Conservation (phyloP, 2,329 filamentous ascomycete species). For the Lachnellula willkommii region DNA sequence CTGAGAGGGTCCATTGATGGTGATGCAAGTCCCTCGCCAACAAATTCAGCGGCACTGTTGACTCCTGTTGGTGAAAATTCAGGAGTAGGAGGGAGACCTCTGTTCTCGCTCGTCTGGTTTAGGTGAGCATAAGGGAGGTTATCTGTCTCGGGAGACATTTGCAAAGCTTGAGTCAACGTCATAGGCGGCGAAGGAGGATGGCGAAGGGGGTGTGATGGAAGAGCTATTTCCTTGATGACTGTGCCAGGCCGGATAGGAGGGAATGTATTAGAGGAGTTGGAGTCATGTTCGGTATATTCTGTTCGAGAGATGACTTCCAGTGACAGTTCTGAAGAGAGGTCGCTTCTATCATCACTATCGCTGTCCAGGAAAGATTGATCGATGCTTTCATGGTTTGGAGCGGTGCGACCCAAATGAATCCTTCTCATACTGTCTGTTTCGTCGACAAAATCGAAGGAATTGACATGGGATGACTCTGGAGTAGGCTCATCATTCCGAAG, state of each 20-base stretch:
- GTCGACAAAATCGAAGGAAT: conserved; percentile 50
- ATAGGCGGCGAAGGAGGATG: conserved; percentile 42
- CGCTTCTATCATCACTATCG: conserved; percentile 39
- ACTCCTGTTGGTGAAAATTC: conserved; percentile 27
- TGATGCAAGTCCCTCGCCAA: conserved; percentile 15
- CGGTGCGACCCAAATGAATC: conserved; percentile 17
- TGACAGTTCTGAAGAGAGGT: conserved; percentile 60
- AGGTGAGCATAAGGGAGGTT: conserved; percentile 36
- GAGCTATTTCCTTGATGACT: conserved; percentile 22
- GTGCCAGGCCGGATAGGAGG: conserved; percentile 29
- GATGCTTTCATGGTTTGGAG: conserved; percentile 17
- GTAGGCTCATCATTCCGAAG: conserved; percentile 21
- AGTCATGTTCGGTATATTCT: conserved; percentile 27
- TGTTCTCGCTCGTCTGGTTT: conserved; percentile 7
- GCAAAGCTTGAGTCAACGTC: conserved; percentile 44
- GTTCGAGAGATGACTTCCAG: conserved; percentile 39
- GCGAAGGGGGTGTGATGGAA: conserved; percentile 24
- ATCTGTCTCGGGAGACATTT: conserved; percentile 37
- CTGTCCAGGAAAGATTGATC: conserved; percentile 34
- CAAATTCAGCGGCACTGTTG: conserved; percentile 8
- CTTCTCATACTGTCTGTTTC: conserved; percentile 46
- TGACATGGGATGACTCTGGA: conserved; percentile 32
- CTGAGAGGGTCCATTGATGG: conserved; percentile 22
- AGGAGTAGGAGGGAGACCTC: conserved; percentile 28
- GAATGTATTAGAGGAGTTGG: conserved; percentile 31